Evolutionary conservation across 2,329 filamentous ascomycete genomes (phyloP).

Genomic region (Aspergillus flavus): DNA sequence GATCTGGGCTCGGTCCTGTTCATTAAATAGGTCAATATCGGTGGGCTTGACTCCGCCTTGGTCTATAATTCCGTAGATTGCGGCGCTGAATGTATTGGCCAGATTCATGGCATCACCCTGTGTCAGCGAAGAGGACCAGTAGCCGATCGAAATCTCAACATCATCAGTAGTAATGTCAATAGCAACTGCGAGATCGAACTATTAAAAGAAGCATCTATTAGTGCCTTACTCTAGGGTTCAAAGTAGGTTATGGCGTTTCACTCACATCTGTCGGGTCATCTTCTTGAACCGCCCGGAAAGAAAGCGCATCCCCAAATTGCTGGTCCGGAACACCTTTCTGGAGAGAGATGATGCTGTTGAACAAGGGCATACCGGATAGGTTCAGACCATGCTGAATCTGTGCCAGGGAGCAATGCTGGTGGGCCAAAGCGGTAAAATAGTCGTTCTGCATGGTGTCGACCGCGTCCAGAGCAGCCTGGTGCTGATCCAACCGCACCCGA

Average conservation of each 20-base stretch:
- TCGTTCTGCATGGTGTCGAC: neutral
- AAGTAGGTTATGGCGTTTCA: neutral
- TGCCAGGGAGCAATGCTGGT: conserved; percentile 1
- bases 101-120: neutral
- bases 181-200: neutral
- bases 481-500: neutral
- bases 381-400: conserved; percentile 1
- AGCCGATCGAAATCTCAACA: neutral
- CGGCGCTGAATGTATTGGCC: neutral
- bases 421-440: neutral
- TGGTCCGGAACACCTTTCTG: neutral
- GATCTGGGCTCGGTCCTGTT: neutral
- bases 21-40: neutral
- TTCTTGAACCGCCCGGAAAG: neutral
- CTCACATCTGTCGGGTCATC: conserved; percentile 4
- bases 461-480: neutral
- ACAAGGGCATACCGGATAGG: neutral
- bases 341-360: conserved; percentile 3
- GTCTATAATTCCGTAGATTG: neutral
- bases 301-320: neutral
- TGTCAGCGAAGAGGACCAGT: neutral
- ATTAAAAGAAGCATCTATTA: neutral
- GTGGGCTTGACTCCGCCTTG: neutral
- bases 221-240: neutral
- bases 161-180: neutral